Conservation (phyloP, 257 asterid genomes). For the Phtheirospermum japonicum region DNA sequence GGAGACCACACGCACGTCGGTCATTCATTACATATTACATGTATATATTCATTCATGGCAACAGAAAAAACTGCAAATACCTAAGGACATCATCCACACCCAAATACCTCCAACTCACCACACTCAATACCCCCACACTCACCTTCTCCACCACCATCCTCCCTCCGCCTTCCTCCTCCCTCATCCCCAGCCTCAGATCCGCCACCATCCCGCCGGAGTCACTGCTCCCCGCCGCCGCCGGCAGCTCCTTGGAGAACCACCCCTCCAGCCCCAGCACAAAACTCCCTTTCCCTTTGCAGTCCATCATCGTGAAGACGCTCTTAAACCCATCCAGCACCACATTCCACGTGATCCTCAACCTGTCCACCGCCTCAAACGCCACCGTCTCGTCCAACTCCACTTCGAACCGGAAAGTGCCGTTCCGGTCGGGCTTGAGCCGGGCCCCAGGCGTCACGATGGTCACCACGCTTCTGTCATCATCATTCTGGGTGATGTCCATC, state of each 20-base stretch:
- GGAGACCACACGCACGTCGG: too few species aligned
- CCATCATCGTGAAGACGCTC: constrained; percentile 64
- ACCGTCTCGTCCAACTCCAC: constrained; percentile 27
- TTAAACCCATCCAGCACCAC: constrained; percentile 56
- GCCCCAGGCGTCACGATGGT: constrained; percentile 34
- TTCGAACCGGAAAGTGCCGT: constrained; percentile 56
- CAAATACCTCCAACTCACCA: constrained; percentile 81
- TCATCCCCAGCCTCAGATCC: constrained; percentile 68
- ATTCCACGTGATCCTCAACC: constrained; percentile 58
- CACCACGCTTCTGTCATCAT: constrained; percentile 21
- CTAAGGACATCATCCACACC: constrained; percentile 72
- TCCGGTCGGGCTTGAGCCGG: constrained; percentile 30
- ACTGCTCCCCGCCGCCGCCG: constrained; percentile 41
- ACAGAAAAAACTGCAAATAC: constrained; percentile 78
- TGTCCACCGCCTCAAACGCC: constrained; percentile 33
- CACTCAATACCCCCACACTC: constrained; percentile 71
- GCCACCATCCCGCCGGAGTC: constrained; percentile 66
- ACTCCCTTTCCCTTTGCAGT: constrained; percentile 66
- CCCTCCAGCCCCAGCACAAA: constrained; percentile 77
- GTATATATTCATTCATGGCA: constrained; percentile 22
- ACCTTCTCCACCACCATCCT: constrained; percentile 61
- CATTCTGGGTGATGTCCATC: constrained; percentile 42
- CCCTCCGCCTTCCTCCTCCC: constrained; percentile 34
- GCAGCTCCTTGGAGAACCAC: constrained; percentile 88
- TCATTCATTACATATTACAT: constrained; percentile 19